Conservation (phyloP, 352 stramenopile species). For the Phytophthora sojae region DNA sequence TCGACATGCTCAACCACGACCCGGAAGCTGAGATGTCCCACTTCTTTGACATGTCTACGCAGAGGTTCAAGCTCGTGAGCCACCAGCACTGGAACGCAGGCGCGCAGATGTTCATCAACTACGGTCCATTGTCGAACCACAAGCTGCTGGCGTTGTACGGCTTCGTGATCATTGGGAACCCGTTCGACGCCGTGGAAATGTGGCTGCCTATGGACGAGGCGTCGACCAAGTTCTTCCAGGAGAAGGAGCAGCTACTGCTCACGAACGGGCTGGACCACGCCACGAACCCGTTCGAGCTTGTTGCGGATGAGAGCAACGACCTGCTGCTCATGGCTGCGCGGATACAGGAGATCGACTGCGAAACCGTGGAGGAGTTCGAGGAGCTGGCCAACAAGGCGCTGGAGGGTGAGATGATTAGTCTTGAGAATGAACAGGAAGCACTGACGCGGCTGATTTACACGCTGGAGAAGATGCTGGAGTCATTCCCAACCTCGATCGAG, state of each 20-base stretch:
- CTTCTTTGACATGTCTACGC: constrained; percentile 57
- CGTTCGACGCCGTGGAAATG: constrained; percentile 76
- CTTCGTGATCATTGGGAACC: constrained; percentile 76
- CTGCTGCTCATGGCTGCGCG: constrained; percentile 68
- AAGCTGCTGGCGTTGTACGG: constrained; percentile 84
- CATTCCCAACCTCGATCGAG: constrained; percentile 55
- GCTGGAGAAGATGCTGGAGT: constrained; percentile 65
- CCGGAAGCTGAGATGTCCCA: constrained; percentile 78
- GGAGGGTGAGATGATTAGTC: constrained; percentile 60
- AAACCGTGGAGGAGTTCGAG: constrained; percentile 47
- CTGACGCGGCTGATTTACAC: constrained; percentile 69
- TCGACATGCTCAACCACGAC: constrained; percentile 90
- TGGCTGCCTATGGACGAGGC: constrained; percentile 73
- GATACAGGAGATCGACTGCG: constrained; percentile 72
- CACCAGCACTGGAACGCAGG: constrained; percentile 80
- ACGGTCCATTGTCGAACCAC: constrained; percentile 84
- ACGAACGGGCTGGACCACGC: constrained; percentile 69
- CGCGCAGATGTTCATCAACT: constrained; percentile 84
- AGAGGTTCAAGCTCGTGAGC: constrained; percentile 72
- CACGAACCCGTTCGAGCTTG: constrained; percentile 71
- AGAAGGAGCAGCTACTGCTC: constrained; percentile 54
- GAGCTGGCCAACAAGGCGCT: constrained; percentile 51
- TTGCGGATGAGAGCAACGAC: constrained; percentile 66
- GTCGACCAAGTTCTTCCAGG: constrained; percentile 50
- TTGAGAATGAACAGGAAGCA: constrained; percentile 59